Base-by-base conservation (phyloP, 805 yeast species). In the Lipomyces japonicus region DNA sequence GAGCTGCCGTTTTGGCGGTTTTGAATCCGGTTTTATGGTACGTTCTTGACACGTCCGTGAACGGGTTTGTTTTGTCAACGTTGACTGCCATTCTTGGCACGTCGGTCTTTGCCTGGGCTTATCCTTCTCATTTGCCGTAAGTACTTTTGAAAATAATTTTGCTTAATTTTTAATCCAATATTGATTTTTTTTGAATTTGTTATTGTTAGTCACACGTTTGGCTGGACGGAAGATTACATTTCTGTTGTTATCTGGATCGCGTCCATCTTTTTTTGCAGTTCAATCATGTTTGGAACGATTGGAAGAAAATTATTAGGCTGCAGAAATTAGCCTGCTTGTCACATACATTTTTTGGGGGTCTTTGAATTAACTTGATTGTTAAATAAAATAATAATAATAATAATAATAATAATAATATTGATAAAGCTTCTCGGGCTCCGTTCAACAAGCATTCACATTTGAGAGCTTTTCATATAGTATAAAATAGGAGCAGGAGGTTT, bases 21-120 rank as follows among this genome's bases (percentile, higher is more conserved):
- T 63, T 68, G 16, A 69, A 66, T 50, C 75, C 75, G 10, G 62
- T 65, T 23, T 51, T 71, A 48, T 71, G 75, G 75, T 65, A 61
- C 42, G 60, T 69, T 6, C 53, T 68, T 30, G 74, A 71, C 48
- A 60, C 65, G 21, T 63, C 73, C 4, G 44, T 63, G 14, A 63
- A 64, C 53, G 75, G 75, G 22, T 64, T 71, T 46, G 51, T 58
- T 3, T 53, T 67, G 16, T 65, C 71, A 4, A 57, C 66, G 4
- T 44, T 58, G 23, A 56, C 66, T 2, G 63, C 72, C 9, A 52
- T 65, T 4, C 46, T 61, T 3, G 71, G 71, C 41, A 57, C 71
- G 2, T 51, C 47, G 7, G 50, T 56, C 4, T 58, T 65, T 25
- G 65, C 67, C 4, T 43, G 52, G 22, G 38, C 52, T 34, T 63